Evolutionary conservation across 306 rosid species (phyloP).

Genomic region (Casuarina equisetifolia): DNA sequence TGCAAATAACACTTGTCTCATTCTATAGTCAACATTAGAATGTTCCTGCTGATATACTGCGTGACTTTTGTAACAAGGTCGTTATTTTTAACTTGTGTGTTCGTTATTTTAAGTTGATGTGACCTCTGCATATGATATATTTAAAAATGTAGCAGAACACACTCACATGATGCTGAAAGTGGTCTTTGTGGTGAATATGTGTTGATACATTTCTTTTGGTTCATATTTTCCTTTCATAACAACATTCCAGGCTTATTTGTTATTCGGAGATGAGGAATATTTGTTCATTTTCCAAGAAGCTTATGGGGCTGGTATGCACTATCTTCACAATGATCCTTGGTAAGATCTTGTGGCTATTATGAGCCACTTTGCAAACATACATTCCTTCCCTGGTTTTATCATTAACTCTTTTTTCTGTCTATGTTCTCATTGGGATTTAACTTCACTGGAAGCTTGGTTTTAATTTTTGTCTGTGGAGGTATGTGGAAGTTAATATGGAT

Average conservation of each 20-base stretch:
- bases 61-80: neutral
- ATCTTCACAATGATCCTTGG: constrained; percentile 95
- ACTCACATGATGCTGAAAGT: neutral
- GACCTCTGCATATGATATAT: neutral
- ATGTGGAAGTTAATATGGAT: constrained; percentile 97
- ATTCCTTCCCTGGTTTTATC: constrained; percentile 21
- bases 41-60: neutral
- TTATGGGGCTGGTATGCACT: constrained; percentile 90
- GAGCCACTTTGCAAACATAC: constrained; percentile 33
- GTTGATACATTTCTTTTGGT: constrained; percentile 22
- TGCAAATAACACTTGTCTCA: neutral
- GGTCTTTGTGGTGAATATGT: constrained; percentile 1
- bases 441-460: constrained; percentile 1
- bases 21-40: neutral
- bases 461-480: constrained; percentile 52
- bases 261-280: constrained; percentile 97
- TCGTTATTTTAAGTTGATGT: neutral
- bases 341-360: constrained; percentile 51
- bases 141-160: neutral
- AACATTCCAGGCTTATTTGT: constrained; percentile 75
- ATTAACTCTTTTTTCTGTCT: neutral
- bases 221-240: constrained; percentile 11
- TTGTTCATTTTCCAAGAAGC: constrained; percentile 95
- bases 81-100: neutral
- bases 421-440: constrained; percentile 17